These are phyloP conservation scores for Coniosporium tulheliwenetii DNA, from an alignment of 2,329 filamentous ascomycete genomes.

Conservation along the genomic window DNA sequence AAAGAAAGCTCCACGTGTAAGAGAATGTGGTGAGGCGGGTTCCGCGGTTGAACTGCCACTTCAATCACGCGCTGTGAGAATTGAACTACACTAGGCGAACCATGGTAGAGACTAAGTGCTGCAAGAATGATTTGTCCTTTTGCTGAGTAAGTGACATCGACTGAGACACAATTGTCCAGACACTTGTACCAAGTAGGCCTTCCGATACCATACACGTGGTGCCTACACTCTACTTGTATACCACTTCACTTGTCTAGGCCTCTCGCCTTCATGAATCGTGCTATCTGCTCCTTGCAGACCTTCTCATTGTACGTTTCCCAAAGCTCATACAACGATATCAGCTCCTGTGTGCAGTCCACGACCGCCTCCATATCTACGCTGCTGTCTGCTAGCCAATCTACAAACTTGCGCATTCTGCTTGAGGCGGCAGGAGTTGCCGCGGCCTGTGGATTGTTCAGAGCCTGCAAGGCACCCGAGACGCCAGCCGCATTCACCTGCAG, in stretches of 20 bases:
- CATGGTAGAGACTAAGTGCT: too few species aligned
- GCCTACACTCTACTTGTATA: background rate
- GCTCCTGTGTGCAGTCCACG: constrained; percentile 80
- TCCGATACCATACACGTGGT: too few species aligned
- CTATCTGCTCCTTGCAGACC: constrained; percentile 46
- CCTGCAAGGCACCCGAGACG: constrained; percentile 20
- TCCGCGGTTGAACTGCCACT: too few species aligned
- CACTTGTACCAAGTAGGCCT: too few species aligned
- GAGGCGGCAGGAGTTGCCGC: constrained; percentile 21
- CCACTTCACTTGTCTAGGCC: constrained; percentile 36
- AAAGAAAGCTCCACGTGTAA: too few species aligned
- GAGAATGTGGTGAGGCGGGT: too few species aligned
- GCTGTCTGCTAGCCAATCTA: constrained; percentile 74
- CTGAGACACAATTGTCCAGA: too few species aligned
- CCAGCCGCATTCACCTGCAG: constrained; percentile 23
- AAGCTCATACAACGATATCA: constrained; percentile 74
- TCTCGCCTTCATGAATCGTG: constrained; percentile 44
- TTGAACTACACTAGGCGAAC: too few species aligned
- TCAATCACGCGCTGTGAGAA: too few species aligned
- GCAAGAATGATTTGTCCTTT: too few species aligned
- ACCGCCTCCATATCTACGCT: constrained; percentile 71
- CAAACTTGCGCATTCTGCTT: constrained; percentile 48
- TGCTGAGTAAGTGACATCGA: too few species aligned
- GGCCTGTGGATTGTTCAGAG: constrained; percentile 11
- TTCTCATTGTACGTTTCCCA: constrained; percentile 54